Evolutionary conservation across 2,329 filamentous ascomycete species (phyloP).

Genomic region (Hypoxylon sp.): DNA sequence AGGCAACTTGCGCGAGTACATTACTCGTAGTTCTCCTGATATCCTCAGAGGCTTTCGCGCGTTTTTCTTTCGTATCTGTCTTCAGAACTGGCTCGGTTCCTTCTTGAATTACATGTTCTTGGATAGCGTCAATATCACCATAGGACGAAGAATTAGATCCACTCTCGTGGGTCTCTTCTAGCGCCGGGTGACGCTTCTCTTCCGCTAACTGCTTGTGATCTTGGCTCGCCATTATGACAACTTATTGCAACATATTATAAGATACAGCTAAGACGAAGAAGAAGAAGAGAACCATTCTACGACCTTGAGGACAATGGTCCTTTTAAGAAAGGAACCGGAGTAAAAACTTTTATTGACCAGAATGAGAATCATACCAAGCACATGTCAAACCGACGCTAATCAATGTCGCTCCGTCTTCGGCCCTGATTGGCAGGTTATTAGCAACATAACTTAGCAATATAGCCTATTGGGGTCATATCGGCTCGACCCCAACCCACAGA

Average conservation of each 20-base stretch:
- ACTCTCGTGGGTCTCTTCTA: slow-evolving; percentile 31
- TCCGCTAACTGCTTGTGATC: slow-evolving; percentile 32
- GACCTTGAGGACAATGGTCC: background rate
- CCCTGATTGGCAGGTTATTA: slow-evolving; percentile 29
- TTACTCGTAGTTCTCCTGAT: slow-evolving; percentile 47
- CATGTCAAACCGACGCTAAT: slow-evolving; percentile 16
- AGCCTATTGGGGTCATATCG: slow-evolving; percentile 30
- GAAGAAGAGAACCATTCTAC: slow-evolving; percentile 1
- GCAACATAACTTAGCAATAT: slow-evolving; percentile 36
- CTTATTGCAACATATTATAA: slow-evolving; percentile 21
- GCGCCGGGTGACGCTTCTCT: slow-evolving; percentile 35
- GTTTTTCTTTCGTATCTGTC: slow-evolving; percentile 15
- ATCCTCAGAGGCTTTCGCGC: slow-evolving; percentile 39
- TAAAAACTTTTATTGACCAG: slow-evolving; percentile 17
- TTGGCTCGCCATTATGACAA: slow-evolving; percentile 33
- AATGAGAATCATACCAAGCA: slow-evolving; percentile 21
- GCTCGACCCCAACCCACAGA: slow-evolving; percentile 21
- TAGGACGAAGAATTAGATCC: slow-evolving; percentile 36
- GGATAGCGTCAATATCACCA: slow-evolving; percentile 27
- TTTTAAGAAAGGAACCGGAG: slow-evolving; percentile 10
- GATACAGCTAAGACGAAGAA: background rate
- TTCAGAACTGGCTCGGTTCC: slow-evolving; percentile 6
- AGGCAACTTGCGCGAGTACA: slow-evolving; percentile 46
- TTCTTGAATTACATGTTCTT: slow-evolving; percentile 13
- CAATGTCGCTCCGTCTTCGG: slow-evolving; percentile 44